These are phyloP conservation scores for Hypoxylon subgilvum DNA, from an alignment of 495 filamentous ascomycete genomes.

Conservation along the genomic window DNA sequence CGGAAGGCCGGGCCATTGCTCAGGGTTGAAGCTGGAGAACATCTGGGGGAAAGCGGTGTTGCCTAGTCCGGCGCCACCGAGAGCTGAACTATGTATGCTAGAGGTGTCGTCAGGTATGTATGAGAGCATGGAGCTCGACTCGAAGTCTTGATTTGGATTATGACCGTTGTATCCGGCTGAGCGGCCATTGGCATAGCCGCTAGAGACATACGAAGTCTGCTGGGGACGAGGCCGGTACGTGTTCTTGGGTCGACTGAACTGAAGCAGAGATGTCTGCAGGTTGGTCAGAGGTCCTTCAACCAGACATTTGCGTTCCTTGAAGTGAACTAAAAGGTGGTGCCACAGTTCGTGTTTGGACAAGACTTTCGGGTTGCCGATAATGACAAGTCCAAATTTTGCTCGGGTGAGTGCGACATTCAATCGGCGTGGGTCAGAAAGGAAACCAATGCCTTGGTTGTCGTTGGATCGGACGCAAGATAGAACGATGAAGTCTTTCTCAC, in stretches of 20 bases:
- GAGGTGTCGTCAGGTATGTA: conserved; percentile 98
- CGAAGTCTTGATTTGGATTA: conserved; percentile 69
- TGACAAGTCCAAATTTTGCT: conserved; percentile 93
- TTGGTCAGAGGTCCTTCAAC: conserved; percentile 98
- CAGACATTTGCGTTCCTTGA: conserved; percentile 95
- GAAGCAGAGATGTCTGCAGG: conserved; percentile 89
- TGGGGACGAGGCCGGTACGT: conserved; percentile 79
- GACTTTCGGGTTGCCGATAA: conserved; percentile 98
- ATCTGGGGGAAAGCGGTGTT: conserved; percentile 86
- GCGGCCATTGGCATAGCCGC: conserved; percentile 64
- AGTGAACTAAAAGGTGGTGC: conserved; percentile 95
- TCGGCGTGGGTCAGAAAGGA: conserved; percentile 96
- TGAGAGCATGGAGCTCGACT: conserved; percentile 83
- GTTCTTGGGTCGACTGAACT: conserved; percentile 93
- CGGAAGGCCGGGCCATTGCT: conserved; percentile 85
- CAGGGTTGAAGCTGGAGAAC: conserved; percentile 88
- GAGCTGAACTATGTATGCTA: conserved; percentile 88
- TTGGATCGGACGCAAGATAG: conserved; percentile 98
- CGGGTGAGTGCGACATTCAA: conserved; percentile 98
- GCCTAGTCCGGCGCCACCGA: conserved; percentile 79
- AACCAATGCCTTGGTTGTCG: conserved; percentile 98
- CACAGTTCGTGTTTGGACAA: conserved; percentile 96
- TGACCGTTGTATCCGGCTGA: conserved; percentile 55
- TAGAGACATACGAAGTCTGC: conserved; percentile 69
- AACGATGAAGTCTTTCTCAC: conserved; percentile 99